Conservation (phyloP, 2,329 filamentous ascomycete species). For the Epichloe scottii region DNA sequence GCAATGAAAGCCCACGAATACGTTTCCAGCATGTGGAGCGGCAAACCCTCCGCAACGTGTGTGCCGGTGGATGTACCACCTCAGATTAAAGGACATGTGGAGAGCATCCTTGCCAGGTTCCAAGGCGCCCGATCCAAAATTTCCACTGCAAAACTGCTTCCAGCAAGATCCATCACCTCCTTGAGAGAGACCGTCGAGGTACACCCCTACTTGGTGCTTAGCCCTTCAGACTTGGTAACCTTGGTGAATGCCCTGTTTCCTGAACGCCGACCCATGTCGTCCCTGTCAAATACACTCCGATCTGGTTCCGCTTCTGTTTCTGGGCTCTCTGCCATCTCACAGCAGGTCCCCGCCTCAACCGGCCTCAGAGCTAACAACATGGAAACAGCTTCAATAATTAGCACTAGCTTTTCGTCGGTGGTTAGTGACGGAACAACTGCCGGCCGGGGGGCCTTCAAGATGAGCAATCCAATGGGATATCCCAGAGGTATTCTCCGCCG, state of each 20-base stretch:
- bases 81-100: slow-evolving; percentile 54
- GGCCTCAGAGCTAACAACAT: slow-evolving; percentile 28
- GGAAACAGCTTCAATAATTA: slow-evolving; percentile 59
- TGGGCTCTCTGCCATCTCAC: slow-evolving; percentile 57
- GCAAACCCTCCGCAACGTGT: slow-evolving; percentile 44
- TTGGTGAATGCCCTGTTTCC: slow-evolving; percentile 78
- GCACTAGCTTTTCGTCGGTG: slow-evolving; percentile 59
- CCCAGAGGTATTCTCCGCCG: slow-evolving; percentile 43
- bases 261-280: slow-evolving; percentile 52
- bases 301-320: slow-evolving; percentile 56
- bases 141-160: slow-evolving; percentile 47
- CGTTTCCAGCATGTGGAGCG: slow-evolving; percentile 67
- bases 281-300: slow-evolving; percentile 46
- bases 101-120: slow-evolving; percentile 58
- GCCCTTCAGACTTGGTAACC: slow-evolving; percentile 66
- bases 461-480: slow-evolving; percentile 34
- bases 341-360: slow-evolving; percentile 49
- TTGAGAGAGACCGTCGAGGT: slow-evolving; percentile 66
- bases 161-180: slow-evolving; percentile 59
- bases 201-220: slow-evolving; percentile 68
- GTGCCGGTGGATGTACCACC: slow-evolving; percentile 37
- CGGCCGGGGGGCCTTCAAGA: slow-evolving; percentile 50
- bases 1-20: slow-evolving; percentile 68
- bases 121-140: slow-evolving; percentile 37
- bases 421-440: slow-evolving; percentile 53